phyloP scores from a whole-genome alignment of 2,329 filamentous ascomycete genomes.

The Metarhizium humberi region DNA sequence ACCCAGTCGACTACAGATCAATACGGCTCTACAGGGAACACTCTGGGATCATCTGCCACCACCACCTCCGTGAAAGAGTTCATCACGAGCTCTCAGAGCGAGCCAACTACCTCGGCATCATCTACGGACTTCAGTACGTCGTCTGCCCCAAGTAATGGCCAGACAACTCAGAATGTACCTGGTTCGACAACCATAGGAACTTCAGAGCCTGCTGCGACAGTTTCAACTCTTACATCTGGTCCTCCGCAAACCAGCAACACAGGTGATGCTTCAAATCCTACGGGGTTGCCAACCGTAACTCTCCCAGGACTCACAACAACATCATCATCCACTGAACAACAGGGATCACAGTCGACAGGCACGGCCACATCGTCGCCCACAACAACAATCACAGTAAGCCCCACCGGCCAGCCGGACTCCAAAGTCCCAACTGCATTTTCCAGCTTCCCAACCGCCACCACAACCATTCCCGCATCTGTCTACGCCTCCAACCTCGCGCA shows the following conservation, averaged over 20 bases:
- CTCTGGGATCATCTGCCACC: background rate
- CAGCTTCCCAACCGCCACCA: slow-evolving; percentile 25
- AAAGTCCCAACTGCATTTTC: slow-evolving; percentile 33
- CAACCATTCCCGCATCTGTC: slow-evolving; percentile 29
- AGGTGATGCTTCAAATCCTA: background rate
- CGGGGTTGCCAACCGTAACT: slow-evolving; percentile 3
- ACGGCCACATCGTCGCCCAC: background rate
- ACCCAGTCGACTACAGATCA: background rate
- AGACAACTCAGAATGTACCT: background rate
- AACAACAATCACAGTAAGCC: background rate
- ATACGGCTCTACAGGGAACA: background rate
- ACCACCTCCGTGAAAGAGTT: background rate
- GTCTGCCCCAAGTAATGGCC: background rate
- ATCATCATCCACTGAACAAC: background rate
- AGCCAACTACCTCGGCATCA: too few species aligned
- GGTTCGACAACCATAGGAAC: background rate
- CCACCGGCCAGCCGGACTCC: slow-evolving; percentile 16
- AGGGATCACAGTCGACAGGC: background rate
- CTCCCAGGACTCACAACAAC: background rate
- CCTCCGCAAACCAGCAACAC: background rate
- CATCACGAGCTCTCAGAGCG: background rate
- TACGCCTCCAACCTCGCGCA: slow-evolving; percentile 36
- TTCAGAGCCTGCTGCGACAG: background rate
- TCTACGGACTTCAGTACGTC: too few species aligned
- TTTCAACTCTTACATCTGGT: background rate